These are phyloP conservation scores for Pachyrhizus erosus DNA, from an alignment of 306 rosid genomes.

Conservation along the genomic window DNA sequence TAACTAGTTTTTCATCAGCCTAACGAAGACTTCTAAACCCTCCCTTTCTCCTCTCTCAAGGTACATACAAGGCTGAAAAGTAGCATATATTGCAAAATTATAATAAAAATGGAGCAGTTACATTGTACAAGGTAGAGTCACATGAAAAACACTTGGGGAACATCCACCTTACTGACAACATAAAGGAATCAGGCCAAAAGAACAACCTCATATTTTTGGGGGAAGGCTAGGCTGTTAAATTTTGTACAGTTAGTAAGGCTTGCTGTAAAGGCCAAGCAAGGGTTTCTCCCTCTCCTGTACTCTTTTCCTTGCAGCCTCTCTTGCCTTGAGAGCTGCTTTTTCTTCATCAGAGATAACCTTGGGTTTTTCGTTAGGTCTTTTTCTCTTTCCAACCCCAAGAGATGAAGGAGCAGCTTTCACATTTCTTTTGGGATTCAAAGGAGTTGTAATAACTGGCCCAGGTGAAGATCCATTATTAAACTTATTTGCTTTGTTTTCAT, in stretches of 20 bases:
- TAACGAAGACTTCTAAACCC: background rate
- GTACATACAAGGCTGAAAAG: background rate
- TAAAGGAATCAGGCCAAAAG: background rate
- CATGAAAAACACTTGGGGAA: constrained; percentile 34
- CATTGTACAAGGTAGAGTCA: constrained; percentile 43
- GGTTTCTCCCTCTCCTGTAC: constrained; percentile 91
- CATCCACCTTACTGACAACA: constrained; percentile 33
- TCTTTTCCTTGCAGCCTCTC: constrained; percentile 98
- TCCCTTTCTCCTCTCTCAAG: background rate
- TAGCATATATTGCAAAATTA: constrained; percentile 8
- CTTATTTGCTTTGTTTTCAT: constrained; percentile 55
- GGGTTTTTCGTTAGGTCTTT: constrained; percentile 70
- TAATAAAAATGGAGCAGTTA: constrained; percentile 20
- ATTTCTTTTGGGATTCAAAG: constrained; percentile 71
- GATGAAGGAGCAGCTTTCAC: constrained; percentile 79
- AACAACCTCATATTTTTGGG: constrained; percentile 42
- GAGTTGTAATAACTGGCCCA: constrained; percentile 66
- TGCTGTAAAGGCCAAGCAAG: constrained; percentile 82
- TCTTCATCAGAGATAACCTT: constrained; percentile 78
- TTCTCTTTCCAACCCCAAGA: constrained; percentile 84
- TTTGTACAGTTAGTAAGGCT: constrained; percentile 59
- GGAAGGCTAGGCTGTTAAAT: constrained; percentile 23
- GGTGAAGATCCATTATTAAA: constrained; percentile 59
- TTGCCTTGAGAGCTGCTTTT: constrained; percentile 88
- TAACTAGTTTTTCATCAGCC: constrained; percentile 1